These are phyloP conservation scores for Arabis hirsuta DNA, from an alignment of 345 rosid genomes.

Conservation along the genomic window DNA sequence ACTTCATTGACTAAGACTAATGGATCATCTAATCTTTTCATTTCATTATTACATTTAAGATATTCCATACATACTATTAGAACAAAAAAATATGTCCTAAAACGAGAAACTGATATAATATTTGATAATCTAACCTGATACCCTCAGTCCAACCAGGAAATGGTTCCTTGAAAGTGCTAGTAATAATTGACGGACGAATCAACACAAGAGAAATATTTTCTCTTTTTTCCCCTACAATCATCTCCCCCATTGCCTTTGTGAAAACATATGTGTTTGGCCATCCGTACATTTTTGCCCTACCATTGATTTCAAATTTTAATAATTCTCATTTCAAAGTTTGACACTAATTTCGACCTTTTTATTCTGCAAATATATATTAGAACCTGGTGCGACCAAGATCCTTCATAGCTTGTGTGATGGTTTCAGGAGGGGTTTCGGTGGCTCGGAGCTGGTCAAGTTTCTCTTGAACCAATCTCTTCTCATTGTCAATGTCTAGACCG, in stretches of 20 bases:
- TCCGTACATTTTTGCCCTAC: constrained; percentile 56
- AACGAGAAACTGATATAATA: no score
- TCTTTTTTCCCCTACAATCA: constrained; percentile 49
- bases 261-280: constrained; percentile 64
- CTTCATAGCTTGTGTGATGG: constrained; percentile 55
- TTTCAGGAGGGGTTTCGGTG: constrained; percentile 46
- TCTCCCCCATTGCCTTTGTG: constrained; percentile 68
- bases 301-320: background rate
- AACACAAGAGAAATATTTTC: constrained; percentile 49
- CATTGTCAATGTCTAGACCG: constrained; percentile 58
- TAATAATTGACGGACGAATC: constrained; percentile 53
- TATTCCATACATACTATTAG: no score
- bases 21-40: background rate
- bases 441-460: constrained; percentile 53
- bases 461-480: constrained; percentile 52
- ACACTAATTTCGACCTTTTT: background rate
- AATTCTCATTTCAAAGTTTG: background rate
- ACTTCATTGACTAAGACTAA: constrained; percentile 2
- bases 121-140: constrained; percentile 41
- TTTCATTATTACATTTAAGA: no score
- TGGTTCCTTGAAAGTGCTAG: constrained; percentile 59
- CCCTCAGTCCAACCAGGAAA: constrained; percentile 69
- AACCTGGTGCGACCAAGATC: constrained; percentile 69
- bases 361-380: background rate
- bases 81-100: no score